A percentile compares a stretch with the other conserved stretches of the same genome.
phyloP scores from a whole-genome alignment of 352 stramenopile species.

The Globisporangium cylindrosporum region DNA sequence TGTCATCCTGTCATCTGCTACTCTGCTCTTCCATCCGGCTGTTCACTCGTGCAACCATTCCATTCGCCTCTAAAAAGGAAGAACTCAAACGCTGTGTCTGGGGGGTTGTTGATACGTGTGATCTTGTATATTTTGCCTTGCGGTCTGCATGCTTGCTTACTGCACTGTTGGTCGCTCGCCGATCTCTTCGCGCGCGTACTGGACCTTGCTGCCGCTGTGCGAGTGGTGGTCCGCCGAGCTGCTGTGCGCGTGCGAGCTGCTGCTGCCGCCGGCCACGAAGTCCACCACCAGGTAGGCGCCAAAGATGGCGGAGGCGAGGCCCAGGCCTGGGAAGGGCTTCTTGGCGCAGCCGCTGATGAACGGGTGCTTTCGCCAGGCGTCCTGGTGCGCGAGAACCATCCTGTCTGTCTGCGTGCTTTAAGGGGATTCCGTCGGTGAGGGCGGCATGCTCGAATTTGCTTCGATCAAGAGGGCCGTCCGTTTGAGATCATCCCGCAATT shows the following conservation, averaged over 20 bases:
- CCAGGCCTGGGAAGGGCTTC: conserved; percentile 83
- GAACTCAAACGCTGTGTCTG: not conserved
- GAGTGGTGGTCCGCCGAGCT: conserved; percentile 21
- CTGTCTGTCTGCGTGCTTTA: not conserved
- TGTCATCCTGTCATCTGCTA: no score
- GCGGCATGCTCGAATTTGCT: not conserved
- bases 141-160: conserved; percentile 14
- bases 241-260: conserved; percentile 28
- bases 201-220: conserved; percentile 45
- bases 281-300: conserved; percentile 76
- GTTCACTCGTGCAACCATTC: not conserved
- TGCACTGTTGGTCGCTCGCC: conserved; percentile 56
- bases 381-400: conserved; percentile 86
- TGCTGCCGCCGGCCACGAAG: conserved; percentile 43
- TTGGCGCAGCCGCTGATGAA: conserved; percentile 82
- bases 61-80: not conserved
- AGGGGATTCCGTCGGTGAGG: conserved; percentile 18
- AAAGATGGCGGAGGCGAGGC: conserved; percentile 76
- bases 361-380: conserved; percentile 87
- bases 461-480: conserved; percentile 6
- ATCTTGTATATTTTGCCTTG: not conserved
- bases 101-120: not conserved
- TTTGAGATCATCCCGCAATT: conserved; percentile 16
- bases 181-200: conserved; percentile 55
- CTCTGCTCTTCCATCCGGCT: not conserved